Evolutionary conservation across 1,139 yeast species (phyloP), one percentile per base, ranked within the genome.

Genomic region (Debaryomyces udenii): DNA sequence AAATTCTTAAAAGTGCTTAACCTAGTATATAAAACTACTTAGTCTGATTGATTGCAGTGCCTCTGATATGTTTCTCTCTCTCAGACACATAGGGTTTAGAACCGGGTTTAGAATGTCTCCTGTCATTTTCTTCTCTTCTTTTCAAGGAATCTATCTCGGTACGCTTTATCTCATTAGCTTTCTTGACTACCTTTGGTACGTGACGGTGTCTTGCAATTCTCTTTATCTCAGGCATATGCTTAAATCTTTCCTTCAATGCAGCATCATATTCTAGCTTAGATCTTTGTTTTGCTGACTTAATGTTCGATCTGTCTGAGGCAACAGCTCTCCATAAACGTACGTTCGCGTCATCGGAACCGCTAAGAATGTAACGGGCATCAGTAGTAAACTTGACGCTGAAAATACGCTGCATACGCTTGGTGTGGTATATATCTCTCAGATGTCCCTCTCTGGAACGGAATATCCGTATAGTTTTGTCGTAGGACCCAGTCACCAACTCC

Each of bases 341-440:
- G 61, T 94, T 94, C 51, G 97, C 95, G 61, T 93, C 99, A 64
- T 93, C 99, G 2, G 96, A 88, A 11, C 98, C 99, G 48, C 90
- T 81, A 43, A 91, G 68, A 30, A 94, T 80, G 62, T 90, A 93
- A 57, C 84, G 81, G 39, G 96, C 76, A 63, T 93, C 99, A 77
- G 89, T 88, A 6, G 96, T 80, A 62, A 75, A 94, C 50, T 84
- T 82, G 31, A 86, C 89, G 45, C 86, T 78, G 64, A 91, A 89
- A 7, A 93, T 86, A 47, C 93, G 84, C 68, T 93, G 99, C 99
- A 93, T 93, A 59, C 99, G 80, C 70, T 89, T 90, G 17, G 99
- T 94, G 58, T 93, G 99, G 63, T 94, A 93, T 36, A 94, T 79
- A 56, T 93, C 99, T 51, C 97, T 77, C 14, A 96, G 87, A 62